phyloP scores from a whole-genome alignment of 1,284 basidiomycete genomes.

The Kwoniella shivajii region DNA sequence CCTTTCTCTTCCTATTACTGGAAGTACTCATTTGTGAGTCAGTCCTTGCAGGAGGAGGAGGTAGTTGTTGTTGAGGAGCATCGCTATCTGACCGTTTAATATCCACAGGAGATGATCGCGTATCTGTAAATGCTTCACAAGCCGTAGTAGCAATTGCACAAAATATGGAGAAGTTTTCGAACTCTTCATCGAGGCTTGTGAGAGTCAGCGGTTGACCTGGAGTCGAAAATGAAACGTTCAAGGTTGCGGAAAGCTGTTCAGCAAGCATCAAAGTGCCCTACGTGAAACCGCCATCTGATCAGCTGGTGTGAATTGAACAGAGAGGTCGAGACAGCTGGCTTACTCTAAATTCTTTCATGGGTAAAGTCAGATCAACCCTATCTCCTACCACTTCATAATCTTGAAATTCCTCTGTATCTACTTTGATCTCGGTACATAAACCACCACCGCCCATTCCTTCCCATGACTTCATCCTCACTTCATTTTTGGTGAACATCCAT shows the following conservation, averaged over 20 bases:
- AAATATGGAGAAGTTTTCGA: constrained; percentile 40
- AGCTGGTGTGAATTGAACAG: constrained; percentile 6
- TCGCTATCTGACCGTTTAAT: constrained; percentile 9
- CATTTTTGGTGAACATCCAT: constrained; percentile 45
- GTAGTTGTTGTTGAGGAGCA: background rate
- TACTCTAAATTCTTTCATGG: constrained; percentile 54
- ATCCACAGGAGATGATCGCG: constrained; percentile 4
- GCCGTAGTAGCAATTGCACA: constrained; percentile 51
- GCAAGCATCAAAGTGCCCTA: constrained; percentile 50
- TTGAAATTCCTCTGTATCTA: constrained; percentile 48
- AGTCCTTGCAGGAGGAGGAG: background rate
- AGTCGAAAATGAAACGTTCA: constrained; percentile 47
- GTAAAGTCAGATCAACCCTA: constrained; percentile 46
- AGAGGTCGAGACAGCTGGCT: constrained; percentile 12
- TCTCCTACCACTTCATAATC: constrained; percentile 40
- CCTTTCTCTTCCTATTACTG: constrained; percentile 3
- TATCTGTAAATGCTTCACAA: constrained; percentile 42
- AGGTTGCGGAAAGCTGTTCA: constrained; percentile 45
- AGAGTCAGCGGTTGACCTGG: constrained; percentile 50
- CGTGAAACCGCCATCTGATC: background rate
- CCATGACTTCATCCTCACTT: constrained; percentile 50
- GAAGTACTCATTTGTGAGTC: background rate
- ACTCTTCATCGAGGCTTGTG: constrained; percentile 34
- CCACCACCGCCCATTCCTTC: constrained; percentile 33
- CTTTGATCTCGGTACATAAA: constrained; percentile 49